These are phyloP conservation scores for Teunomyces aglyptinius DNA, from an alignment of 805 yeast genomes.

Conservation along the genomic window DNA sequence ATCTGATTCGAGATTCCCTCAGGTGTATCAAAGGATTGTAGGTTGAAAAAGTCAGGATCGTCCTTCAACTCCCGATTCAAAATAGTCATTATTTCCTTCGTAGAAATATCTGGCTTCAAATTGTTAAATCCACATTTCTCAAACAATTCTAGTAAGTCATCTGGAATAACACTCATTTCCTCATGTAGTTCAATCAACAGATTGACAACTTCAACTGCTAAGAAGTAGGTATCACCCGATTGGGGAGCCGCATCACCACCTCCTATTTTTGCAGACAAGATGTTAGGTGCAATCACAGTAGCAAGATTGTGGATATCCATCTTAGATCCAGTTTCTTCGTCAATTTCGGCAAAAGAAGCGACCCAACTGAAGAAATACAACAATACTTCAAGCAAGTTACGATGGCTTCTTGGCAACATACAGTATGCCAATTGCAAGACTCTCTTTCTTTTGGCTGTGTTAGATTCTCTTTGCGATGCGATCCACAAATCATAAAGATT, in stretches of 20 bases:
- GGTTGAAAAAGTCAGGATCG: slow-evolving; percentile 27
- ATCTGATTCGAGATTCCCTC: slow-evolving; percentile 21
- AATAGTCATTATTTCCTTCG: slow-evolving; percentile 37
- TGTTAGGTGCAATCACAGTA: slow-evolving; percentile 92
- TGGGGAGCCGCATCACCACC: slow-evolving; percentile 20
- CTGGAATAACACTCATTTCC: slow-evolving; percentile 74
- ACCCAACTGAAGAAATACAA: slow-evolving; percentile 90
- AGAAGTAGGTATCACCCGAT: slow-evolving; percentile 70
- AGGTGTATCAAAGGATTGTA: neutral
- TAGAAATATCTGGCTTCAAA: slow-evolving; percentile 15
- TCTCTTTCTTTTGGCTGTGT: slow-evolving; percentile 46
- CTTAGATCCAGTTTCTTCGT: slow-evolving; percentile 81
- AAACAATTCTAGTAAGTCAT: slow-evolving; percentile 52
- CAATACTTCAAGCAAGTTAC: slow-evolving; percentile 85
- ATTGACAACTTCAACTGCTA: slow-evolving; percentile 89
- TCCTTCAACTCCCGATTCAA: slow-evolving; percentile 34
- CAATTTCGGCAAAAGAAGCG: slow-evolving; percentile 90
- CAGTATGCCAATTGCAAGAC: slow-evolving; percentile 66
- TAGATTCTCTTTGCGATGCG: slow-evolving; percentile 54
- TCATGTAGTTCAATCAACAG: slow-evolving; percentile 78
- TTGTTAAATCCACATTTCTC: slow-evolving; percentile 41
- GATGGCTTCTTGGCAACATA: slow-evolving; percentile 73
- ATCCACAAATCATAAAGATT: slow-evolving; percentile 78
- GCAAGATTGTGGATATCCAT: slow-evolving; percentile 96
- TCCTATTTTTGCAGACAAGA: slow-evolving; percentile 59